These are phyloP conservation scores for Theobroma cacao DNA, from an alignment of 345 rosid genomes.

Conservation along the genomic window DNA sequence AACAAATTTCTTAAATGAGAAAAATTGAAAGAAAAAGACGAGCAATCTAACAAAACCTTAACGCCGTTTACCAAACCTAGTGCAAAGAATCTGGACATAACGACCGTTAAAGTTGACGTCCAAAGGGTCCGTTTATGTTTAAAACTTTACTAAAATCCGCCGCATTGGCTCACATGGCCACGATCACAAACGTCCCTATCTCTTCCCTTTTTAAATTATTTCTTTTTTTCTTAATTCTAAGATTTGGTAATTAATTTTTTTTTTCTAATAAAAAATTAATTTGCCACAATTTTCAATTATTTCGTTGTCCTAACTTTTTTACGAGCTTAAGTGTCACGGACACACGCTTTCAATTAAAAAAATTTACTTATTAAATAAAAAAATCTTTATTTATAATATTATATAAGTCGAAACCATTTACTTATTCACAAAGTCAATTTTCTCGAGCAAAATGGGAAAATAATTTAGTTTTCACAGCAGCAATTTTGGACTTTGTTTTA, in stretches of 20 bases:
- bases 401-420: no score
- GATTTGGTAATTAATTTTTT: neutral
- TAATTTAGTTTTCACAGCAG: neutral
- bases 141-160: slow-evolving; percentile 16
- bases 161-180: slow-evolving; percentile 49
- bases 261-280: neutral
- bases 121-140: neutral
- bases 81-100: neutral
- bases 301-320: neutral
- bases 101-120: slow-evolving; percentile 16
- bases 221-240: neutral
- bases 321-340: no score
- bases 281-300: neutral
- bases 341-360: no score
- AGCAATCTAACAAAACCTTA: neutral
- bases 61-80: neutral
- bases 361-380: no score
- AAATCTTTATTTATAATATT: no score
- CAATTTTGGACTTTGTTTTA: neutral
- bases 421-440: slow-evolving; percentile 2
- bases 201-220: neutral
- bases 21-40: no score
- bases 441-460: neutral
- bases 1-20: no score
- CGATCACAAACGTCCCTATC: slow-evolving; percentile 19